These are phyloP conservation scores for Ormosia emarginata DNA, from an alignment of 306 rosid genomes.

Conservation along the genomic window DNA sequence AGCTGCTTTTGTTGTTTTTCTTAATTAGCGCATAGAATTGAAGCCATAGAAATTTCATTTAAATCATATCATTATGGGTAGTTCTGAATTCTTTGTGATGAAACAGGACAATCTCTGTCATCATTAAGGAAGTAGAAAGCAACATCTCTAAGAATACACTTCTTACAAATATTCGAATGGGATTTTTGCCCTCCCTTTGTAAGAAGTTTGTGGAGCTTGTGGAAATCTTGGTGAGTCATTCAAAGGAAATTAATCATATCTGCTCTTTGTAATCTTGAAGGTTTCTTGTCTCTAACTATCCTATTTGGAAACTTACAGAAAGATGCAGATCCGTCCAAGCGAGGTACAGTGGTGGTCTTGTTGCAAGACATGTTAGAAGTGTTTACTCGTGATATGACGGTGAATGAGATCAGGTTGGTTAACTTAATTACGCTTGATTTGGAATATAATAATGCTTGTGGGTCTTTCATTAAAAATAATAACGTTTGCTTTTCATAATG, in stretches of 20 bases:
- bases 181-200: constrained; percentile 74
- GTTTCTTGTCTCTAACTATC: constrained; percentile 18
- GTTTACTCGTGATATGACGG: constrained; percentile 95
- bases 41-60: constrained; percentile 19
- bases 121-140: constrained; percentile 80
- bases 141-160: constrained; percentile 76
- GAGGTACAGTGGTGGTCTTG: constrained; percentile 65
- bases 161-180: constrained; percentile 87
- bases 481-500: constrained; percentile 15
- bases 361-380: constrained; percentile 97
- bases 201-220: constrained; percentile 87
- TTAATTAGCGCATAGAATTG: constrained; percentile 6
- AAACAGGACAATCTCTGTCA: constrained; percentile 79
- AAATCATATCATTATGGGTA: background rate
- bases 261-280: constrained; percentile 16
- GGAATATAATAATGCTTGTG: background rate
- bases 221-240: constrained; percentile 73
- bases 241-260: constrained; percentile 1
- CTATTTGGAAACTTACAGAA: constrained; percentile 51
- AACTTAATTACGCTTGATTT: constrained; percentile 16
- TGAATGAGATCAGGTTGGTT: constrained; percentile 76
- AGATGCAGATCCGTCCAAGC: constrained; percentile 61
- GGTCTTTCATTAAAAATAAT: background rate
- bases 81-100: constrained; percentile 37
- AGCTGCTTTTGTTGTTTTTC: background rate